Conservation (phyloP, 208 protist species). For the Acanthamoeba royreba region DNA sequence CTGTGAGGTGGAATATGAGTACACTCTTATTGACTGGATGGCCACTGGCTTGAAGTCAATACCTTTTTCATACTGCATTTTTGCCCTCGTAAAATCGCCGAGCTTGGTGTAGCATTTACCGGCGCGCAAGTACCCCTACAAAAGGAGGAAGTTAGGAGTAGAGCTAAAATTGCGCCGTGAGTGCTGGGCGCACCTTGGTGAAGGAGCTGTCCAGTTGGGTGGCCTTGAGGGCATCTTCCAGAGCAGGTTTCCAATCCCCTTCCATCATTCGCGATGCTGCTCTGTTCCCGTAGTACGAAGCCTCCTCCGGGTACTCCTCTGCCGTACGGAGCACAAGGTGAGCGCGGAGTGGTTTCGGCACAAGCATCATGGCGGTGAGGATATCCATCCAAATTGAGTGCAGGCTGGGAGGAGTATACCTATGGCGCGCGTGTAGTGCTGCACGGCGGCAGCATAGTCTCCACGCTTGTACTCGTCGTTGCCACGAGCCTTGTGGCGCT, state of each 20-base stretch:
- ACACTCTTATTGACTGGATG: not conserved
- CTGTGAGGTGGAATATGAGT: not conserved
- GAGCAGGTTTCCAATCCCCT: not conserved
- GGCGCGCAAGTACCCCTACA: slow-evolving; percentile 52
- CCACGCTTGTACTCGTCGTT: slow-evolving; percentile 8
- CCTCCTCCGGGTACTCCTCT: not conserved
- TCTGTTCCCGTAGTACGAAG: slow-evolving; percentile 51
- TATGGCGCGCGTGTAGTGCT: not conserved
- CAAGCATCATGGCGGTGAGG: not conserved
- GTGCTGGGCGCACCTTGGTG: not conserved
- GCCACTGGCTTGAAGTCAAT: slow-evolving; percentile 40
- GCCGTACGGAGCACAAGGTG: not conserved
- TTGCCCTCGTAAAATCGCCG: slow-evolving; percentile 49
- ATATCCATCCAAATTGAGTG: no score
- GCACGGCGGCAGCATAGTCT: not conserved
- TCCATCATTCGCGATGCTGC: slow-evolving; percentile 17
- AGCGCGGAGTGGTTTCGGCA: not conserved
- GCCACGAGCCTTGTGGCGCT: not conserved
- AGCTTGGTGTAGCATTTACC: slow-evolving; percentile 57
- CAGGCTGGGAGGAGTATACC: not conserved
- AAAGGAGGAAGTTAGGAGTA: not conserved
- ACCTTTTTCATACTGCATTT: slow-evolving; percentile 10
- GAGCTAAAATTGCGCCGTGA: no score
- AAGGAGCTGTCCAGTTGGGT: not conserved
- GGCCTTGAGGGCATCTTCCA: slow-evolving; percentile 1